Conservation (phyloP, 495 filamentous ascomycete species). For the Tuber magnatum region DNA sequence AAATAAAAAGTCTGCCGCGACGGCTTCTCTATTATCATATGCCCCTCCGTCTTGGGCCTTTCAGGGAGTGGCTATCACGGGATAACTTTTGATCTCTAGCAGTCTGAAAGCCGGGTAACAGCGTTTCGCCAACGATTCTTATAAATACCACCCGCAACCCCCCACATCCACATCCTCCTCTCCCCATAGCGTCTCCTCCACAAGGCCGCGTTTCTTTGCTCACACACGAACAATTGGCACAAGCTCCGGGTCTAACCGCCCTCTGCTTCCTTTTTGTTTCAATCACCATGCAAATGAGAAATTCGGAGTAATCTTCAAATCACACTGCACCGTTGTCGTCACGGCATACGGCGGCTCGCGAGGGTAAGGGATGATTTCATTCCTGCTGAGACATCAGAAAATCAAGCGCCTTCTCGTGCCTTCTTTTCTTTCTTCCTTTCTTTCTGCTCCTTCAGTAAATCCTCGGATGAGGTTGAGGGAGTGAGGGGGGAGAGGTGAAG, state of each 20-base stretch:
- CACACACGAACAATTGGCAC: slow-evolving; percentile 64
- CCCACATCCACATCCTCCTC: slow-evolving; percentile 41
- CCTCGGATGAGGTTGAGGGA: neutral
- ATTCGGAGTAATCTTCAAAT: slow-evolving; percentile 99
- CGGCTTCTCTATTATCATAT: neutral
- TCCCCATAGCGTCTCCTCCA: slow-evolving; percentile 75
- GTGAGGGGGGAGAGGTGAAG: slow-evolving; percentile 42
- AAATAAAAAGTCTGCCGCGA: neutral
- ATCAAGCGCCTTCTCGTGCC: slow-evolving; percentile 48
- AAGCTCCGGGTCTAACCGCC: slow-evolving; percentile 39
- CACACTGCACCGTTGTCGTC: slow-evolving; percentile 47
- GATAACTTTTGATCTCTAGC: neutral
- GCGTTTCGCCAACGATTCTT: neutral
- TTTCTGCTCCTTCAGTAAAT: too few species aligned
- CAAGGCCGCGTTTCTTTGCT: slow-evolving; percentile 99
- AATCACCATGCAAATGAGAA: slow-evolving; percentile 85
- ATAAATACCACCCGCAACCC: slow-evolving; percentile 24
- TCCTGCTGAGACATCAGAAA: slow-evolving; percentile 99
- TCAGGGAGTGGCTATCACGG: slow-evolving; percentile 8
- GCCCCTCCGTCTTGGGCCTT: neutral
- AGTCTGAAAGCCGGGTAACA: neutral
- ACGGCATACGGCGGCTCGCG: slow-evolving; percentile 59
- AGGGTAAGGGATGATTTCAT: slow-evolving; percentile 89
- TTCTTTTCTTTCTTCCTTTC: slow-evolving; percentile 42
- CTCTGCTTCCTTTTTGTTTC: slow-evolving; percentile 41